Base-by-base conservation (phyloP, 2,329 filamentous ascomycete species). In the Teratosphaeria nubilosa region DNA sequence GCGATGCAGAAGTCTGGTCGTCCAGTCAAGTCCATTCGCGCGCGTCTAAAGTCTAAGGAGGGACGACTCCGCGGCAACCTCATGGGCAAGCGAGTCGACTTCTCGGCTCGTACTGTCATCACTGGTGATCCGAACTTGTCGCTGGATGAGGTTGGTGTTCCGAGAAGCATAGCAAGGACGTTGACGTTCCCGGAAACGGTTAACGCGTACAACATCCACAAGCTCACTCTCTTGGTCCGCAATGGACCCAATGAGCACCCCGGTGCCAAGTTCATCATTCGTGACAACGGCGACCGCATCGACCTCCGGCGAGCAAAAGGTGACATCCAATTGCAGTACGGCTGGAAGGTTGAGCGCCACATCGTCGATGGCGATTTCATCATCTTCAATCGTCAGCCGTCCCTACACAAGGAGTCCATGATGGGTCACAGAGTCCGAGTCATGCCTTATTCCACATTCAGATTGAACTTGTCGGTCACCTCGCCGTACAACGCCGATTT, bases 401-500 rank as follows among this genome's bases (percentile, higher is more conserved):
- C 94, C 37, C 80, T 99, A 69, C 94, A 99, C 81, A 99, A 99
- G 76, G 94, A 99, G 73, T 99, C 94, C 60, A 99, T 99, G 94
- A 99, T 99, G 95, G 94, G 90, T 74, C 94, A 99, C 76, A 86
- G 90, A 67, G 94, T 99, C 63, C 87, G 87, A 60, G 94, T 99
- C 61, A 97, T 99, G 91, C 94, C 94, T 2, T 99, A 96, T 74
- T 99, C 94, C 5, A 99, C 94, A 1, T 99, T 99, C 80, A 87
- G 94, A 63, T 82, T 99, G 53, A 99, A 99, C 70, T 76, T 99
- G 66, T 99, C 94, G 0, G 94, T 99, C 70, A 99, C 95, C 0
- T 95, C 91, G 30, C 94, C 94, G 0, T 99, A 99, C 80, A 99
- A 99, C 77, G 94, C 94, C 68, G 94, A 99, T 88, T 99, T 99